A percentile compares a stretch with the other conserved stretches of the same genome.
Conservation (phyloP, 768 basidiomycete genomes). For the Tephrocybe sp. region DNA sequence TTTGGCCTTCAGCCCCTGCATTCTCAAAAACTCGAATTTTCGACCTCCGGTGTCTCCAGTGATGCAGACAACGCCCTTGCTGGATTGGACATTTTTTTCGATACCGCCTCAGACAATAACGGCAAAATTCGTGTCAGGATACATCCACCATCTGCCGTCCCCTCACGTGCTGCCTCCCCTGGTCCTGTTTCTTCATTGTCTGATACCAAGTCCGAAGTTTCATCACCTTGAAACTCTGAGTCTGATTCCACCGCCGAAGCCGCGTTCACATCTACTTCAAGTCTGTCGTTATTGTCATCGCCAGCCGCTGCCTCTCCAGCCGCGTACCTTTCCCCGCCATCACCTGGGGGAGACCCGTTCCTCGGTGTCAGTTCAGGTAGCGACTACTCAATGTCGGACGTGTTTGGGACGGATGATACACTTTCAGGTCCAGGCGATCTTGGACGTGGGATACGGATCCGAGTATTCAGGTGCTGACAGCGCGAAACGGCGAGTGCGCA, state of each 20-base stretch:
- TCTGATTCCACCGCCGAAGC: conserved; percentile 20
- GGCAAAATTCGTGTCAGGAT: conserved; percentile 75
- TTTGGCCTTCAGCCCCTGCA: conserved; percentile 29
- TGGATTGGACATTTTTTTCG: conserved; percentile 71
- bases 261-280: conserved; percentile 22
- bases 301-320: conserved; percentile 29
- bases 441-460: conserved; percentile 35
- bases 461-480: conserved; percentile 32
- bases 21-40: conserved; percentile 56
- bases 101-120: conserved; percentile 60
- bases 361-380: conserved; percentile 46
- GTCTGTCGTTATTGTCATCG: conserved; percentile 8
- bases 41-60: conserved; percentile 41
- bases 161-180: conserved; percentile 38
- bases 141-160: conserved; percentile 53
- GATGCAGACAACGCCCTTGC: conserved; percentile 47
- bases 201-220: conserved; percentile 22
- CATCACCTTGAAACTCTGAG: conserved; percentile 27
- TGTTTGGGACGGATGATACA: conserved; percentile 31
- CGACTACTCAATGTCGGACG: conserved; percentile 35
- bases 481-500: conserved; percentile 56
- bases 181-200: conserved; percentile 21
- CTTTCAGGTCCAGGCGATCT: conserved; percentile 25
- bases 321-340: conserved; percentile 35
- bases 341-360: conserved; percentile 53